Conservation (phyloP, 1,139 yeast species). For the Geotrichum europaeum region DNA sequence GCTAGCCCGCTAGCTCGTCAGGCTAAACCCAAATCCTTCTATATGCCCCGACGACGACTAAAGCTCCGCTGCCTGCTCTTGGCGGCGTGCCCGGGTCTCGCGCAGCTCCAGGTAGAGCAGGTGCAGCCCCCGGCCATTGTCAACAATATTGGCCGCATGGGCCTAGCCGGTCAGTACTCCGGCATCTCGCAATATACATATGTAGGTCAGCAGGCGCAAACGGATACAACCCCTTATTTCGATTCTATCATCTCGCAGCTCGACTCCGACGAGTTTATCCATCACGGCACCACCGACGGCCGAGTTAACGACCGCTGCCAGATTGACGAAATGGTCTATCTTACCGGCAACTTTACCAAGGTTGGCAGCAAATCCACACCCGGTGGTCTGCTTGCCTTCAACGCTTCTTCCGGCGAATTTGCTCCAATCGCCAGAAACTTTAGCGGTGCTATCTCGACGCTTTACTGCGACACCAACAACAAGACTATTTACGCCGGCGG, state of each 20-base stretch:
- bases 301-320: slow-evolving; percentile 31
- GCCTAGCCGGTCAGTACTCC: slow-evolving; percentile 59
- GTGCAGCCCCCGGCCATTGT: slow-evolving; percentile 25
- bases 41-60: neutral
- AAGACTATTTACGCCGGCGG: slow-evolving; percentile 76
- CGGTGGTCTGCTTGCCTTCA: slow-evolving; percentile 50
- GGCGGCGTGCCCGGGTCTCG: slow-evolving; percentile 3
- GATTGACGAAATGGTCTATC: slow-evolving; percentile 41
- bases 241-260: slow-evolving; percentile 27
- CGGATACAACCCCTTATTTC: slow-evolving; percentile 17
- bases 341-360: slow-evolving; percentile 40
- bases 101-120: slow-evolving; percentile 7
- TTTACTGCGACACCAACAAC: slow-evolving; percentile 45
- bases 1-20: neutral
- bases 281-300: slow-evolving; percentile 29
- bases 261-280: slow-evolving; percentile 7
- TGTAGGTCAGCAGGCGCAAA: slow-evolving; percentile 41
- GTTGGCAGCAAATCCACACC: slow-evolving; percentile 38
- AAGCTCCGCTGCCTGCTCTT: slow-evolving; percentile 5
- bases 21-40: neutral
- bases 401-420: slow-evolving; percentile 43
- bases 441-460: slow-evolving; percentile 49
- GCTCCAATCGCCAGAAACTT: slow-evolving; percentile 27
- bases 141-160: slow-evolving; percentile 40
- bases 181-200: slow-evolving; percentile 54